phyloP scores from a whole-genome alignment of 495 filamentous ascomycete genomes.

The Antarctomyces pellizariae region DNA sequence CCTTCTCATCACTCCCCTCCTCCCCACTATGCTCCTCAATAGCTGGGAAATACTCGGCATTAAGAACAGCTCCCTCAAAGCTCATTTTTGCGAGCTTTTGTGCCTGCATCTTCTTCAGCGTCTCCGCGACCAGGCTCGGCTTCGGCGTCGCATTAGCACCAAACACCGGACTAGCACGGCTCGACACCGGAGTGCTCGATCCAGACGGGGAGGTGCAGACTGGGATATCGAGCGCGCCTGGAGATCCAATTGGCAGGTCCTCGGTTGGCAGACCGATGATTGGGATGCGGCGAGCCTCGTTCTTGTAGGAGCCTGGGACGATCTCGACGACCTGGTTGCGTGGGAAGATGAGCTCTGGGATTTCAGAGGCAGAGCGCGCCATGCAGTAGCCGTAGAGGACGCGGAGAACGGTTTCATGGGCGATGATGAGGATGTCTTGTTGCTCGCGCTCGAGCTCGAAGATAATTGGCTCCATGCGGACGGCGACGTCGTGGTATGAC shows the following conservation, averaged over 20 bases:
- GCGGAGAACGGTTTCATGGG: constrained; percentile 87
- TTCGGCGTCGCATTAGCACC: no score
- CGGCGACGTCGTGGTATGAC: constrained; percentile 96
- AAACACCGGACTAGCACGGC: no score
- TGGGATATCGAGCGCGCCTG: constrained; percentile 66
- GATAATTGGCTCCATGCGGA: constrained; percentile 95
- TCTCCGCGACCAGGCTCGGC: no score
- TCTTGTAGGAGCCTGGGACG: constrained; percentile 91
- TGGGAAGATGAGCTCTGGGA: constrained; percentile 81
- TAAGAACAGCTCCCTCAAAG: no score
- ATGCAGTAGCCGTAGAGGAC: constrained; percentile 96
- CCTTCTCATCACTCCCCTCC: no score
- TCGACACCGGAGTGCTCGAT: no score
- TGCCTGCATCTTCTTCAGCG: no score
- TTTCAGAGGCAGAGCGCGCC: constrained; percentile 93
- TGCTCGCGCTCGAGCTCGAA: constrained; percentile 93
- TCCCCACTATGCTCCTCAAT: no score
- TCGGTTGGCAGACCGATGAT: constrained; percentile 38
- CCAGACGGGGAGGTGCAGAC: constrained; percentile 40
- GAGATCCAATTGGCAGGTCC: constrained; percentile 41
- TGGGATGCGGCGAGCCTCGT: constrained; percentile 70
- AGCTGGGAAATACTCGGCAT: no score
- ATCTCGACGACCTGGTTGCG: constrained; percentile 97
- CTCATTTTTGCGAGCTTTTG: no score
- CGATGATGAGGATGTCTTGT: constrained; percentile 91